Evolutionary conservation across 2,329 filamentous ascomycete genomes (phyloP).

Genomic region (Sporothrix phasma): DNA sequence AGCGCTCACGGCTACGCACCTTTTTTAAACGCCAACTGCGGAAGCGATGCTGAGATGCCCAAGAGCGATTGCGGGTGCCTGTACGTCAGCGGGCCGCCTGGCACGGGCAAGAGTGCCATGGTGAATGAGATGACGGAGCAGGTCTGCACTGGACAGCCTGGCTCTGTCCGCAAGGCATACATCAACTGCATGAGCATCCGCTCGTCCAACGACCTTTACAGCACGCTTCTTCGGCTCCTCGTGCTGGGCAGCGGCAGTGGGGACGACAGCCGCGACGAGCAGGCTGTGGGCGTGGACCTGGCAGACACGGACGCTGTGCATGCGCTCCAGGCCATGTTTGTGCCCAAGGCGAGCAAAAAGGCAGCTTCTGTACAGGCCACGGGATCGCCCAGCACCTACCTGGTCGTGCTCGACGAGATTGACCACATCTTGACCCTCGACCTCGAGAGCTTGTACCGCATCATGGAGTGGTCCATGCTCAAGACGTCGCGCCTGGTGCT

Average conservation of each 20-base stretch:
- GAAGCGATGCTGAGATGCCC: slow-evolving; percentile 23
- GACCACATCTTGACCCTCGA: slow-evolving; percentile 87
- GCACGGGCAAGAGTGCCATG: slow-evolving; percentile 94
- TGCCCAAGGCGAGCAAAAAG: slow-evolving; percentile 36
- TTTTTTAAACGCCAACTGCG: slow-evolving; percentile 50
- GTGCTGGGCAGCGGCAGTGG: slow-evolving; percentile 19
- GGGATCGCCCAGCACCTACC: slow-evolving; percentile 45
- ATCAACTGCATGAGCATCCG: slow-evolving; percentile 98
- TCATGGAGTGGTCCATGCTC: slow-evolving; percentile 95
- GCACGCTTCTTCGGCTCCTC: slow-evolving; percentile 63
- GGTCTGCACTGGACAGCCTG: slow-evolving; percentile 37
- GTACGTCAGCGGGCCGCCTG: slow-evolving; percentile 91
- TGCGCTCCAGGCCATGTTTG: slow-evolving; percentile 60
- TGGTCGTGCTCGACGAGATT: slow-evolving; percentile 91
- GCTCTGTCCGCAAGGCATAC: slow-evolving; percentile 57
- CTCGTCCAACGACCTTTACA: slow-evolving; percentile 74
- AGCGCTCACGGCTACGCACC: slow-evolving; percentile 51
- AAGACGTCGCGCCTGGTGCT: slow-evolving; percentile 70
- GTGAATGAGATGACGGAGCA: slow-evolving; percentile 66
- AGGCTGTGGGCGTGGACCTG: slow-evolving; percentile 36
- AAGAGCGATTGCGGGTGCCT: slow-evolving; percentile 64
- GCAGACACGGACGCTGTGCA: slow-evolving; percentile 58
- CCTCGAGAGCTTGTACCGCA: slow-evolving; percentile 74
- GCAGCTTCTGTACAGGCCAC: not conserved
- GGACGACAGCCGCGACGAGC: not conserved